Conservation (phyloP, 129 eudicot species). For the Apium graveolens region DNA sequence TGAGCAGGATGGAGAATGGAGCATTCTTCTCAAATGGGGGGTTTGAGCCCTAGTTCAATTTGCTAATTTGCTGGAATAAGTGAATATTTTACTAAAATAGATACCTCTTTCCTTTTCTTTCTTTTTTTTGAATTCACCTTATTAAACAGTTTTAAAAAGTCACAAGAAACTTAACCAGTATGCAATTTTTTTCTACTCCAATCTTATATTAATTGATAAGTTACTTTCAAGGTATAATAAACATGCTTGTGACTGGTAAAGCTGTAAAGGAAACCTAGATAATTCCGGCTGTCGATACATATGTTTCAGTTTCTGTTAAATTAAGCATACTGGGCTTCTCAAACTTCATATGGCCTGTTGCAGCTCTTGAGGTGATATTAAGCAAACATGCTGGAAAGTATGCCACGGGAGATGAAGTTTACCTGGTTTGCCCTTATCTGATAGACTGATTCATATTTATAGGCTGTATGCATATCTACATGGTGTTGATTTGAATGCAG, state of each 20-base stretch:
- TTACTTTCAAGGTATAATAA: not conserved
- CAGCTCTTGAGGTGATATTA: conserved; percentile 67
- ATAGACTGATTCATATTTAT: not conserved
- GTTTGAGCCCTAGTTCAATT: not conserved
- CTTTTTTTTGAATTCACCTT: too few relatives aligned
- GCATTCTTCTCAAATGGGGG: not conserved
- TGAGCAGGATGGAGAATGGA: not conserved
- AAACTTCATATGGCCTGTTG: conserved; percentile 1
- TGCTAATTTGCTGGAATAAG: not conserved
- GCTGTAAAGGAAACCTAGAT: not conserved
- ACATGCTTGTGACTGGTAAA: not conserved
- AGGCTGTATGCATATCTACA: conserved; percentile 1
- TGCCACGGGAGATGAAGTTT: conserved; percentile 70
- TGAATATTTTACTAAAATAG: not conserved
- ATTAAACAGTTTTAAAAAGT: too few relatives aligned
- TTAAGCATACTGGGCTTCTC: not conserved
- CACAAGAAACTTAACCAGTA: not conserved
- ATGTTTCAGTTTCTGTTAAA: not conserved
- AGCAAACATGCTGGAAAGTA: conserved; percentile 47
- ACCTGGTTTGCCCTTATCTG: conserved; percentile 46
- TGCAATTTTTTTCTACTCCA: not conserved
- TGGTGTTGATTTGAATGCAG: not conserved
- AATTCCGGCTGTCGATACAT: not conserved
- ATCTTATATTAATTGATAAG: not conserved
- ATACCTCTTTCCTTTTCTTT: not conserved